Percentiles rank a stretch among this genome's conserved stretches.
Evolutionary conservation across 116 monocot species (phyloP).

Genomic region (Papilionanthe hybrid): DNA sequence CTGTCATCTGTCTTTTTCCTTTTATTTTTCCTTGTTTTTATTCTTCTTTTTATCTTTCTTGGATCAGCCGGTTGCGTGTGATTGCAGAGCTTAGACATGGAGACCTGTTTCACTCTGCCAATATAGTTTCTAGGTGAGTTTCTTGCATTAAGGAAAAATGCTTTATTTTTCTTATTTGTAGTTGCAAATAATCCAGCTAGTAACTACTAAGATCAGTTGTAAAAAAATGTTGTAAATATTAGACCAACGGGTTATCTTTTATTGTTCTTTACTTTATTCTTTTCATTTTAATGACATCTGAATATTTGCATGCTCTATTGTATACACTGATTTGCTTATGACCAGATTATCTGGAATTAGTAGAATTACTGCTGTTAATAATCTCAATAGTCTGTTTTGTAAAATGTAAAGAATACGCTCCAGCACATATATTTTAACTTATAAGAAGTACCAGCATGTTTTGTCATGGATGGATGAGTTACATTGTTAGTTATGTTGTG

Average conservation of each 20-base stretch:
- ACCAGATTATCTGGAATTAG: background rate
- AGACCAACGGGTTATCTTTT: background rate
- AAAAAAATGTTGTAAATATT: background rate
- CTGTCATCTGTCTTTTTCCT: background rate
- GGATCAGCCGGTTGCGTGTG: slow-evolving; percentile 79
- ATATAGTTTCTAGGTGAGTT: slow-evolving; percentile 94
- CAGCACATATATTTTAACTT: background rate
- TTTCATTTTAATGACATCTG: background rate
- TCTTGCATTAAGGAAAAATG: background rate
- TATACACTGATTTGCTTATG: background rate
- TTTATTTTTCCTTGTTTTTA: background rate
- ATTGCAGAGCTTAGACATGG: slow-evolving; percentile 98
- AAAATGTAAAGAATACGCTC: background rate
- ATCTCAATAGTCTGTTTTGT: too few relatives aligned
- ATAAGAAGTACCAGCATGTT: background rate
- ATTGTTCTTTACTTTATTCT: background rate
- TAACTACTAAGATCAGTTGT: too few relatives aligned
- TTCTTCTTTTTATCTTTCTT: background rate
- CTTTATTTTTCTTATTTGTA: background rate
- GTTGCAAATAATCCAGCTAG: background rate
- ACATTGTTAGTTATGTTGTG: background rate
- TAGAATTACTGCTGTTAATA: background rate
- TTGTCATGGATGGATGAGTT: background rate
- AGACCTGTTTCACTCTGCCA: slow-evolving; percentile 90
- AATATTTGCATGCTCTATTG: background rate